Conservation (phyloP, 768 basidiomycete species). For the Panellus pusillus region DNA sequence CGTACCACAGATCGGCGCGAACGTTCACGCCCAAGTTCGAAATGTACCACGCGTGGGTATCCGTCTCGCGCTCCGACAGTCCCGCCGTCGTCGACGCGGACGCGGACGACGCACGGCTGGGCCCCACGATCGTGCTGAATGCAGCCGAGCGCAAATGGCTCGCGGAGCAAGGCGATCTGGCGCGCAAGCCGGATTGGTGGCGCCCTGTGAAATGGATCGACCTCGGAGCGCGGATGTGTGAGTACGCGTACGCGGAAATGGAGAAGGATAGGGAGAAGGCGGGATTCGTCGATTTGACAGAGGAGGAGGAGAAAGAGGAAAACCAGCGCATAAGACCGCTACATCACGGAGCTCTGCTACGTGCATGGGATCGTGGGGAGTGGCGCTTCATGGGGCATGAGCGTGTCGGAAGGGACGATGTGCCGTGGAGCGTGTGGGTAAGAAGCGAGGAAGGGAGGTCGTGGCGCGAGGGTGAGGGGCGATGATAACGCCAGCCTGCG, state of each 20-base stretch:
- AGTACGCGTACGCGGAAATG: background rate
- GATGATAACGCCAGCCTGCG: no score
- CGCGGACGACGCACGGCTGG: background rate
- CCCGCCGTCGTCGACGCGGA: background rate
- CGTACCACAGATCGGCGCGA: no score
- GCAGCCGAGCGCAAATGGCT: slow-evolving; percentile 12
- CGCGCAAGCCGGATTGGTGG: slow-evolving; percentile 8
- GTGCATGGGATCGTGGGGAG: slow-evolving; percentile 14
- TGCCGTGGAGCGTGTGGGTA: slow-evolving; percentile 9
- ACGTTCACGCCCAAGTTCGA: no score
- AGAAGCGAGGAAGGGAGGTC: slow-evolving; percentile 3
- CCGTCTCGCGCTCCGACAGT: background rate
- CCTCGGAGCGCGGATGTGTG: slow-evolving; percentile 7
- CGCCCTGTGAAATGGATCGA: slow-evolving; percentile 9
- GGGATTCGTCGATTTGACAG: no score
- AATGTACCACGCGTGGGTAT: no score
- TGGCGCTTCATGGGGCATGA: slow-evolving; percentile 11
- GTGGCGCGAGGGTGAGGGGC: background rate
- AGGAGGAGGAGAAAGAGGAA: background rate
- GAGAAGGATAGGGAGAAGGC: background rate
- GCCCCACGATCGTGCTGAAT: no score
- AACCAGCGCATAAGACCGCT: background rate
- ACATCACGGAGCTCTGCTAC: slow-evolving; percentile 5
- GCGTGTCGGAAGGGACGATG: background rate
- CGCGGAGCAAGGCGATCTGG: slow-evolving; percentile 4